phyloP scores from a whole-genome alignment of 495 filamentous ascomycete species.

The Talaromyces thailandensis region DNA sequence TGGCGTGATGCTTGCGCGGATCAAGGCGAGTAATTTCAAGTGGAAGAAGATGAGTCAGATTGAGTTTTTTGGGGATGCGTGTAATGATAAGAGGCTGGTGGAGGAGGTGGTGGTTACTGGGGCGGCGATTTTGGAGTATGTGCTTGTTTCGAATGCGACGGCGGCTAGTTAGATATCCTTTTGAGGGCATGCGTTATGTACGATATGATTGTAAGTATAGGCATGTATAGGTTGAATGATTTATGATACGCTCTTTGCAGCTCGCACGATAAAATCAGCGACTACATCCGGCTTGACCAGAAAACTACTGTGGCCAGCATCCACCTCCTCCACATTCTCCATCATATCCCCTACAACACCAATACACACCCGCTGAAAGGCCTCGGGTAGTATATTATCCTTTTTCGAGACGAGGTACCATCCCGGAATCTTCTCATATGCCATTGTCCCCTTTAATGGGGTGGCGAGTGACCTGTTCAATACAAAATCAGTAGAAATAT shows the following conservation, averaged over 20 bases:
- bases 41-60: conserved; percentile 1
- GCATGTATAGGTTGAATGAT: background rate
- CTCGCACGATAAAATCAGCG: background rate
- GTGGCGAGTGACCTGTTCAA: background rate
- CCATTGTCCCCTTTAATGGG: background rate
- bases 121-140: background rate
- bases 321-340: background rate
- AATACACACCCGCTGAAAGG: background rate
- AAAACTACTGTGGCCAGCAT: background rate
- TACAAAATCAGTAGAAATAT: background rate
- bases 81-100: background rate
- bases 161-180: background rate
- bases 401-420: background rate
- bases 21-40: background rate
- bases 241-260: background rate
- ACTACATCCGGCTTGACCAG: background rate
- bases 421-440: background rate
- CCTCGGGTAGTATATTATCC: background rate
- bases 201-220: too few relatives aligned
- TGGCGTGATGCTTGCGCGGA: background rate
- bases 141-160: background rate
- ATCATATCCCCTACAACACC: background rate
- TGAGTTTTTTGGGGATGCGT: background rate
- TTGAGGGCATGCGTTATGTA: too few relatives aligned
- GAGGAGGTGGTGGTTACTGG: background rate